Evolutionary conservation across 192 early-diverging fungal genomes (phyloP), one percentile per base, ranked within the genome.

Genomic region (Pilaira anomala): DNA sequence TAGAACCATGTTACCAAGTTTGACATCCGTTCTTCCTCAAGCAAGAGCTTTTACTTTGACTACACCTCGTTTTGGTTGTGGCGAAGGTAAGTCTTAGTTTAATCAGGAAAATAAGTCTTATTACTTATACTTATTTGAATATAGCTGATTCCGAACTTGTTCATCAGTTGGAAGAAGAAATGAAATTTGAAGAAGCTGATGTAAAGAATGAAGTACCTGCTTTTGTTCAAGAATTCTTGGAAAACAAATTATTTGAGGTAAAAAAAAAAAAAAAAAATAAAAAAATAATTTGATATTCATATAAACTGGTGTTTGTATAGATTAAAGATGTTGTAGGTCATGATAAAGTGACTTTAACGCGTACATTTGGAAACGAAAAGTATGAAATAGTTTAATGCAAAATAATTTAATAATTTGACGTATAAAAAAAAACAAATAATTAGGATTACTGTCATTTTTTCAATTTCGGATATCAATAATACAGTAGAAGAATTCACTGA

Each of bases 321-420:
- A 83, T 97, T 74, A 83, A 88, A 64, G 88, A 93, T 71, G 80
- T 83, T 62, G 33, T 77, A 5, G 91, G 91, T 25, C 72, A 79
- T 5, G 89, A 89, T 72, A 85, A 89, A 75, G 90, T 98, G 26
- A 62, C 69, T 18, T 71, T 98, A 65, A 84, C 84, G n/a, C 81
- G 92, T 71, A 87, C 83, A 56, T 93, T 93, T 75, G 93, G 91
- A 39, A 88, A 82, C 73, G 95, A 98, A 75, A 87, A 85, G 87
- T 89, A 78, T 62, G 80, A 72, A 7, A 5, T 36, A 29, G 18
- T 12, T 28, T 4, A 57, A 57, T 36, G 28, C 16, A 29, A 5
- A n/a, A n/a, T 56, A n/a, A n/a, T n/a, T n/a, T n/a, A n/a, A n/a
- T 19, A 19, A 45, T 21, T 60, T 3, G 13, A 41, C 1, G 14